These are phyloP conservation scores for Geoglossum cookeanum DNA, from an alignment of 2,329 filamentous ascomycete species.

Conservation along the genomic window DNA sequence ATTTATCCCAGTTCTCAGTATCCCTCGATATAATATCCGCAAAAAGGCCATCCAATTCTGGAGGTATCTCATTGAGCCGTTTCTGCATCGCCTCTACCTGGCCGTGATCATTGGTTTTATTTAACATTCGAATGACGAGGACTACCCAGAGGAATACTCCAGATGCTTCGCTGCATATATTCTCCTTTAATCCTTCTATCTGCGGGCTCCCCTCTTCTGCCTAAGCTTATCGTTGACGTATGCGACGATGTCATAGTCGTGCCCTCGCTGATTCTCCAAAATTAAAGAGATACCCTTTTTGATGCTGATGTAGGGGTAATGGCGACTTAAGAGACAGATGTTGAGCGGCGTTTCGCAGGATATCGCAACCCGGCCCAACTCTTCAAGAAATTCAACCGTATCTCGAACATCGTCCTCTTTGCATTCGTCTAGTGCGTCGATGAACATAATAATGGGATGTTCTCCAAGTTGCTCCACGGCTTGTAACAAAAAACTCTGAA, in stretches of 20 bases:
- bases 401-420: constrained; percentile 23
- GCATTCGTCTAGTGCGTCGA: constrained; percentile 32
- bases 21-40: constrained; percentile 32
- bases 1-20: constrained; percentile 18
- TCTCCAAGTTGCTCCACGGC: not conserved
- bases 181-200: constrained; percentile 9
- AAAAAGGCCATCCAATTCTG: constrained; percentile 29
- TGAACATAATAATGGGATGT: constrained; percentile 7
- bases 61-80: constrained; percentile 20
- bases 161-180: constrained; percentile 20
- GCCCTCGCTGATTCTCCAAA: constrained; percentile 20
- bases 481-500: constrained; percentile 2
- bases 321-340: constrained; percentile 28
- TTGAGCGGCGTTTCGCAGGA: constrained; percentile 10
- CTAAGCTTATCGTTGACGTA: constrained; percentile 17
- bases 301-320: constrained; percentile 27
- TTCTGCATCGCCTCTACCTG: constrained; percentile 12
- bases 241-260: constrained; percentile 19
- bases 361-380: constrained; percentile 16
- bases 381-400: constrained; percentile 27
- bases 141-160: constrained; percentile 28
- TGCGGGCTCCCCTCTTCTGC: constrained; percentile 7
- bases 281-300: constrained; percentile 14
- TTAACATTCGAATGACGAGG: constrained; percentile 22
- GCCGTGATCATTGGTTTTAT: constrained; percentile 17